A percentile compares a stretch with the other conserved stretches of the same genome.
phyloP scores from a whole-genome alignment of 768 basidiomycete species.

The Lactarius evosmus region DNA sequence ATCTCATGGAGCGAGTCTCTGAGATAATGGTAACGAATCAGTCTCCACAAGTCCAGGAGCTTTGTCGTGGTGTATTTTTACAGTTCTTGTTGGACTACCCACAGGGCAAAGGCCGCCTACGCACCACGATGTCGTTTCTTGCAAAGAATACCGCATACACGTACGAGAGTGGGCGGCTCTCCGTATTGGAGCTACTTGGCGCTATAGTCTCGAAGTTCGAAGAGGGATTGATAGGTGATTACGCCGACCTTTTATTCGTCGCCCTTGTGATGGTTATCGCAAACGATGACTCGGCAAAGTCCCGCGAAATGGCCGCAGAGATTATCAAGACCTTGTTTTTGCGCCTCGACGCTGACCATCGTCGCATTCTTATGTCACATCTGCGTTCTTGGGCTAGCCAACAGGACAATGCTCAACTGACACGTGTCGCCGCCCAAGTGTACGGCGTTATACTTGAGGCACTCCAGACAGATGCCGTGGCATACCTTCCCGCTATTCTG shows the following conservation, averaged over 20 bases:
- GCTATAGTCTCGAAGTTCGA: slow-evolving; percentile 87
- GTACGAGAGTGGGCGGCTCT: slow-evolving; percentile 84
- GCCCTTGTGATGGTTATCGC: slow-evolving; percentile 89
- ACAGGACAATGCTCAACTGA: slow-evolving; percentile 54
- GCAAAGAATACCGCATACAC: slow-evolving; percentile 90
- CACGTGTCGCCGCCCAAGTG: slow-evolving; percentile 74
- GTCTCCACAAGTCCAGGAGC: slow-evolving; percentile 85
- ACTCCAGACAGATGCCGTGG: slow-evolving; percentile 45
- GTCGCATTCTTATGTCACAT: slow-evolving; percentile 58
- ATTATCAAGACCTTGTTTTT: slow-evolving; percentile 75
- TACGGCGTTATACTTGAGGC: slow-evolving; percentile 79
- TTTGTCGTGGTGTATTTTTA: slow-evolving; percentile 81
- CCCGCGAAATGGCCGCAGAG: slow-evolving; percentile 82
- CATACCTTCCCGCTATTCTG: slow-evolving; percentile 49
- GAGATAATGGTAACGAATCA: slow-evolving; percentile 93
- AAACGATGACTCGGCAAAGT: slow-evolving; percentile 89
- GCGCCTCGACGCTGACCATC: slow-evolving; percentile 60
- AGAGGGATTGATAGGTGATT: slow-evolving; percentile 64
- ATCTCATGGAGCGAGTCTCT: slow-evolving; percentile 90
- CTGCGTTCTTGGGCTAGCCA: slow-evolving; percentile 78
- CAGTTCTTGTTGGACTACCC: slow-evolving; percentile 98
- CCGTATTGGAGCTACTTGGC: slow-evolving; percentile 91
- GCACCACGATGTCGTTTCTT: slow-evolving; percentile 85
- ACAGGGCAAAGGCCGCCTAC: slow-evolving; percentile 88
- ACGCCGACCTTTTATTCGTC: slow-evolving; percentile 86